Base-by-base conservation (phyloP, 2,329 filamentous ascomycete genomes). In the Aspergillus fumigatus region DNA sequence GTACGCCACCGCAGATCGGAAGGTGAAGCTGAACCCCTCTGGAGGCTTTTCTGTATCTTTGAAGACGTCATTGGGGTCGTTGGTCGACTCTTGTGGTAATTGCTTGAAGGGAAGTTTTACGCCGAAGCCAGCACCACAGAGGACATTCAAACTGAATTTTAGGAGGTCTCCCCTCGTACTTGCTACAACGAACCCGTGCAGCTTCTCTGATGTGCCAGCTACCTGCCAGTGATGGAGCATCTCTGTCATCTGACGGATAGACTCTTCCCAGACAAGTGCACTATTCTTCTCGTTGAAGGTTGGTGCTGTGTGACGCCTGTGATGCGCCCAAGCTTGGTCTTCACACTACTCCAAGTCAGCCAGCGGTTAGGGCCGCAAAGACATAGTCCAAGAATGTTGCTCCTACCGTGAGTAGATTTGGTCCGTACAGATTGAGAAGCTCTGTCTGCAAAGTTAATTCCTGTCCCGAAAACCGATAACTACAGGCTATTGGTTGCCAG, bases 211-310 rank as follows among this genome's bases (percentile, higher is more conserved):
- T 1, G 51, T 21, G 0, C 50, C 32, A 7, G 53, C 11, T 7
- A 49, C 50, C 21, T 49, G 21, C 66, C 65, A 68, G 48, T 63
- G 47, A n/a, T 63, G 40, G 32, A 69, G 49, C 72, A 76, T 72
- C 25, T 70, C 66, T 7, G 50, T 55, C 0, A 68, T 61, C 56
- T 77, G 74, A 2, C 57, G 58, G 11, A 71, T 51, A 14, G 70
- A 62, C 58, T 75, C 72, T 4, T 63, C 53, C 74, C 75, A 78
- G 2, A 80, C 77, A 3, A 73, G 58, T 4, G 58, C 58, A 35
- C 73, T 76, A 41, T 72, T 75, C 43, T 71, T 69, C 56, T 80
- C 77, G 45, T 75, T 78, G 64, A 80, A 80, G 5, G 71, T 69
- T 0, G 74, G 68, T 3, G 74, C 72, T 3, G 72, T 75, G 23